Evolutionary conservation across 345 rosid genomes (phyloP).

Genomic region (Syzygium oleosum): DNA sequence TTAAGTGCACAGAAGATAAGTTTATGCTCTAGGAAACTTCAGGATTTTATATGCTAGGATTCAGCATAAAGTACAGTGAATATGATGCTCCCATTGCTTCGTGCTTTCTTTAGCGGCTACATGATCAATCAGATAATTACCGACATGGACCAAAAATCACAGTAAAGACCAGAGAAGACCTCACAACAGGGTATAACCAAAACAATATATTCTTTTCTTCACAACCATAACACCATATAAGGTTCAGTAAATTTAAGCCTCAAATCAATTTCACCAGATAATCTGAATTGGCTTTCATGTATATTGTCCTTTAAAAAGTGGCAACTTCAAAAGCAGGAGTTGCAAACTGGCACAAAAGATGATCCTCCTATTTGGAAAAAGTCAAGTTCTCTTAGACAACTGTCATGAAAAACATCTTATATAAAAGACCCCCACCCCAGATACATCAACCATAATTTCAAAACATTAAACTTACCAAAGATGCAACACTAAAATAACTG

Average conservation of each 20-base stretch:
- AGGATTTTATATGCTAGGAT: background rate
- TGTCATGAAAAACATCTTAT: background rate
- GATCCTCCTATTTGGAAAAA: background rate
- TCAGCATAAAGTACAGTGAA: background rate
- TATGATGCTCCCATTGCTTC: background rate
- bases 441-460: background rate
- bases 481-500: background rate
- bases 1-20: background rate
- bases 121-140: background rate
- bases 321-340: background rate
- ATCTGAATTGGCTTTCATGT: background rate
- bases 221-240: background rate
- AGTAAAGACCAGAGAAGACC: background rate
- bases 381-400: background rate
- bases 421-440: background rate
- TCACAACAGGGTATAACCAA: background rate
- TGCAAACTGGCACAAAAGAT: background rate
- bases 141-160: background rate
- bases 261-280: background rate
- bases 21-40: background rate
- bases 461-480: background rate
- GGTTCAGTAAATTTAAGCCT: background rate
- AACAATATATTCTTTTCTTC: background rate
- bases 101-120: background rate
- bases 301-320: background rate